Evolutionary conservation across 202 grass and related monocot genomes (phyloP).

Genomic region (Panicum hallii): DNA sequence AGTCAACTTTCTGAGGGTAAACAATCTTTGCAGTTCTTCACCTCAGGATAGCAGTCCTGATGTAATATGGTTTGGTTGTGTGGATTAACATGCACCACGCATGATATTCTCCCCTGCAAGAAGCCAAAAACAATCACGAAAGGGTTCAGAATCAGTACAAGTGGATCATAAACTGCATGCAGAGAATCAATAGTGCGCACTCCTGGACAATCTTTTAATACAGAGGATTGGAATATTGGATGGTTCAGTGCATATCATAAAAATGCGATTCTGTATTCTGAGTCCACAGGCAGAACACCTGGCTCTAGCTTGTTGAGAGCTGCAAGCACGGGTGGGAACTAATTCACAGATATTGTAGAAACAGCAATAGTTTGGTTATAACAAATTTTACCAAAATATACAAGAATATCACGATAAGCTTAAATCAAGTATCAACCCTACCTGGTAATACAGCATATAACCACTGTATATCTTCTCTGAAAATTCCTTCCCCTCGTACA

Average conservation of each 20-base stretch:
- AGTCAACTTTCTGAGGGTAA: neutral
- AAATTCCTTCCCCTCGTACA: neutral
- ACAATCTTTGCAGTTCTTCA: conserved; percentile 36
- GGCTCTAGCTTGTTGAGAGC: neutral
- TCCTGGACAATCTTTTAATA: neutral
- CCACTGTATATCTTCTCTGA: neutral
- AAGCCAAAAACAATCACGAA: conserved; percentile 33
- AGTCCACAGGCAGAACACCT: neutral
- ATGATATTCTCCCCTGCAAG: conserved; percentile 64
- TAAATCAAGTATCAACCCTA: neutral
- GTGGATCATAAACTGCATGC: neutral
- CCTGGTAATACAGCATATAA: neutral
- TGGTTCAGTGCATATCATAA: neutral
- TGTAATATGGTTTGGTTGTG: conserved; percentile 59
- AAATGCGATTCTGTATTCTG: neutral
- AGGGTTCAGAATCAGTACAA: conserved; percentile 21
- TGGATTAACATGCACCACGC: conserved; percentile 62
- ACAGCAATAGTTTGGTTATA: neutral
- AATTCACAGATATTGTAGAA: neutral
- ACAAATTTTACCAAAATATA: neutral
- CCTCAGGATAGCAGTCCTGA: conserved; percentile 74
- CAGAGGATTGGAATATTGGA: neutral
- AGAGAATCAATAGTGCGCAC: neutral
- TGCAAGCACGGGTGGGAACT: neutral
- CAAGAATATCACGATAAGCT: neutral